phyloP scores from a whole-genome alignment of 257 asterid genomes.

The Nicotiana otophora region DNA sequence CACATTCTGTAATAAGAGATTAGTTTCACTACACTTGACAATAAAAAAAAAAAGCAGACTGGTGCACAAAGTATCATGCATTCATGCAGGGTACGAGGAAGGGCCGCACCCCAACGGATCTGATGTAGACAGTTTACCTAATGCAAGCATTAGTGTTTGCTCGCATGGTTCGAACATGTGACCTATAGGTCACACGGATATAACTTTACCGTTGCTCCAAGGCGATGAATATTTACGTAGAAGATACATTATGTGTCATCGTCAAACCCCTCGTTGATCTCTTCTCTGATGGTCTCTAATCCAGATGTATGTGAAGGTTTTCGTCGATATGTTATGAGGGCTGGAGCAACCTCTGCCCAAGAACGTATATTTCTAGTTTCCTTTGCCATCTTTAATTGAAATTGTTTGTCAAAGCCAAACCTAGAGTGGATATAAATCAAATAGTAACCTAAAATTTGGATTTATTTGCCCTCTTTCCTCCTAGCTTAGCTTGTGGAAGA shows the following conservation, averaged over 20 bases:
- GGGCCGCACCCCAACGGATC: no score
- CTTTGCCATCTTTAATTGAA: background rate
- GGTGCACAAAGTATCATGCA: no score
- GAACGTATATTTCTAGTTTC: background rate
- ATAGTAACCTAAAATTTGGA: background rate
- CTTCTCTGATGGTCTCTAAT: slow-evolving; percentile 3
- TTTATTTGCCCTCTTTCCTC: background rate
- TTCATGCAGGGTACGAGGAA: no score
- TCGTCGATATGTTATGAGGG: background rate
- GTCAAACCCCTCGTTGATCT: background rate
- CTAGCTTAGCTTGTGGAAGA: no score
- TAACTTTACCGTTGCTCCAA: no score
- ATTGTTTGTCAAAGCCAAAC: background rate
- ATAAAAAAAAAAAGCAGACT: no score
- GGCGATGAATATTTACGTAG: background rate
- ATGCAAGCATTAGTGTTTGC: no score
- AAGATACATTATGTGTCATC: background rate
- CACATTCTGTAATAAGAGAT: no score
- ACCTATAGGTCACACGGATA: no score
- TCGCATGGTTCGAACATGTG: no score
- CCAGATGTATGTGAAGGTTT: background rate
- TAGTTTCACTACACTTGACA: no score
- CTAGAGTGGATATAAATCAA: background rate
- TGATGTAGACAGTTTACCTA: no score
- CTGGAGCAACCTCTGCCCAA: background rate